A percentile compares a stretch with the other conserved stretches of the same genome.
Conservation (phyloP, 2,329 filamentous ascomycete genomes). For the Colletotrichum gigasporum region DNA sequence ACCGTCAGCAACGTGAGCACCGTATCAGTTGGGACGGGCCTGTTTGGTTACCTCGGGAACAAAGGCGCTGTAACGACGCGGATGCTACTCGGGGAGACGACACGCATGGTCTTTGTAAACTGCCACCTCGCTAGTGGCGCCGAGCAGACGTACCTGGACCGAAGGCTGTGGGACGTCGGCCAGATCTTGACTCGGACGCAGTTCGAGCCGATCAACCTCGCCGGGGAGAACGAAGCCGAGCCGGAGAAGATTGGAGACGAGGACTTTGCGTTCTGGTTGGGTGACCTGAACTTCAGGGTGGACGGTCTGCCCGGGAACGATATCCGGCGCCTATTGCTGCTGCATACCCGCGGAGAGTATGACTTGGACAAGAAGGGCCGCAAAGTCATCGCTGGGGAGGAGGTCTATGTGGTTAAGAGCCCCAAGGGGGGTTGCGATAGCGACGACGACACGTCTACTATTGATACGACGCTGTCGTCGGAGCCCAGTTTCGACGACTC, state of each 20-base stretch:
- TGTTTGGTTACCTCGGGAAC: slow-evolving; percentile 95
- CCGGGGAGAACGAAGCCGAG: slow-evolving; percentile 72
- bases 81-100: slow-evolving; percentile 88
- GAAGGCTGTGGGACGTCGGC: slow-evolving; percentile 88
- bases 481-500: slow-evolving; percentile 49
- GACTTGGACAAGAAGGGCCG: slow-evolving; percentile 58
- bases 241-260: slow-evolving; percentile 82
- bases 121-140: slow-evolving; percentile 89
- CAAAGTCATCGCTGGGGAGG: slow-evolving; percentile 55
- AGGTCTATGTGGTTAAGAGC: slow-evolving; percentile 37
- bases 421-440: slow-evolving; percentile 47
- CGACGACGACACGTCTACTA: slow-evolving; percentile 53
- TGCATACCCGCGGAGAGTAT: slow-evolving; percentile 85
- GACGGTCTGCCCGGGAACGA: slow-evolving; percentile 90
- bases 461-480: slow-evolving; percentile 41
- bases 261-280: slow-evolving; percentile 96
- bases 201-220: slow-evolving; percentile 77
- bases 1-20: slow-evolving; percentile 86
- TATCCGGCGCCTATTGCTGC: slow-evolving; percentile 82
- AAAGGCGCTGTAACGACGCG: slow-evolving; percentile 89
- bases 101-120: slow-evolving; percentile 89
- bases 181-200: slow-evolving; percentile 81
- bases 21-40: slow-evolving; percentile 84
- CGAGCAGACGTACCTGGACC: slow-evolving; percentile 79
- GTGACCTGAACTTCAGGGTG: slow-evolving; percentile 93